A percentile compares a stretch with the other conserved stretches of the same genome.
phyloP scores from a whole-genome alignment of 2,329 filamentous ascomycete genomes.

The Ophiostoma sp. region DNA sequence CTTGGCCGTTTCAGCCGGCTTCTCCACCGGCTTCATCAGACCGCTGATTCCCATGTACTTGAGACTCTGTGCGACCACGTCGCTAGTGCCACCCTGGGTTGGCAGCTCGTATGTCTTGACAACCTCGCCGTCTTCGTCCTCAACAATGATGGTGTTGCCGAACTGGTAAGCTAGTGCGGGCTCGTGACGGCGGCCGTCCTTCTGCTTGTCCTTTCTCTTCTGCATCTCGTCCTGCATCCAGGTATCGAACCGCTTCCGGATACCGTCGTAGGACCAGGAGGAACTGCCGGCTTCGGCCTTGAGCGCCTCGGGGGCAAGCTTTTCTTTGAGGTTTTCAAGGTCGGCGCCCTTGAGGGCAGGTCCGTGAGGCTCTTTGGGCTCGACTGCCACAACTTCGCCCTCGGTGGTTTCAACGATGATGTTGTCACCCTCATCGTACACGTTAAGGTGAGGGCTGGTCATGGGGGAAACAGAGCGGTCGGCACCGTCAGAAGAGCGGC shows the following conservation, averaged over 20 bases:
- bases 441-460: constrained; percentile 46
- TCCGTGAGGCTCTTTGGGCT: constrained; percentile 33
- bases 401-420: constrained; percentile 79
- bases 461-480: constrained; percentile 22
- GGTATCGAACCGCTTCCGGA: constrained; percentile 48
- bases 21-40: constrained; percentile 35
- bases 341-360: neutral
- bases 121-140: constrained; percentile 78
- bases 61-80: constrained; percentile 41
- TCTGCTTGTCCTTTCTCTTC: constrained; percentile 56
- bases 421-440: constrained; percentile 75
- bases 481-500: constrained; percentile 22
- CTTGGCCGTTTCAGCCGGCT: constrained; percentile 26
- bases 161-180: constrained; percentile 81
- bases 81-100: constrained; percentile 34
- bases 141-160: constrained; percentile 80
- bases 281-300: constrained; percentile 33
- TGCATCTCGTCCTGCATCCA: constrained; percentile 56
- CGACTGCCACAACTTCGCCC: constrained; percentile 73
- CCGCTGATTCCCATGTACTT: constrained; percentile 52
- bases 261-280: constrained; percentile 40
- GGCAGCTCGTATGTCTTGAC: constrained; percentile 78
- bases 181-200: constrained; percentile 53
- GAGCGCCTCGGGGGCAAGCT: constrained; percentile 24
- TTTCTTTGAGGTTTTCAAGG: constrained; percentile 26